Evolutionary conservation across 768 basidiomycete species (phyloP).

Genomic region (Suillus fuscotomentosus): DNA sequence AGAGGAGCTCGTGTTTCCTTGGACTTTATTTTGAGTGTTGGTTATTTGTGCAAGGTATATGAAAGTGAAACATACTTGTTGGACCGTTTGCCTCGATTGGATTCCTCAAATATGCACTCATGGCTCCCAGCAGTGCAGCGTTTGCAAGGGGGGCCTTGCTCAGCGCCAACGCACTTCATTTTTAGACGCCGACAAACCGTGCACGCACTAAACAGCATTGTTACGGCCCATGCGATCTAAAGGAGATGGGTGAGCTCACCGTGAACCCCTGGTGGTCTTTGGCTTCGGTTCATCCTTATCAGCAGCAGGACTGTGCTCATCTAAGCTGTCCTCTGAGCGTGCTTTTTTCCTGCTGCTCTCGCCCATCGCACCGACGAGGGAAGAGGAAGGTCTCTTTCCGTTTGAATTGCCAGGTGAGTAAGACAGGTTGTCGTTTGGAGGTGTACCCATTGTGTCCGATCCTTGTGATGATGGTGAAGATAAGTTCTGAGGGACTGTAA

Average conservation of each 20-base stretch:
- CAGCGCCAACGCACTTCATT: slow-evolving; percentile 92
- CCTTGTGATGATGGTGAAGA: slow-evolving; percentile 81
- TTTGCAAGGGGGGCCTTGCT: slow-evolving; percentile 90
- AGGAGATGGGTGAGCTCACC: slow-evolving; percentile 44
- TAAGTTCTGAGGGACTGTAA: slow-evolving; percentile 55
- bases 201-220: slow-evolving; percentile 61
- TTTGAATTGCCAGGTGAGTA: slow-evolving; percentile 53
- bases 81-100: slow-evolving; percentile 89
- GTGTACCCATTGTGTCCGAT: slow-evolving; percentile 74
- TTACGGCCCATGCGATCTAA: slow-evolving; percentile 9
- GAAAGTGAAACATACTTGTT: slow-evolving; percentile 55
- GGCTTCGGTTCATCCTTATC: slow-evolving; percentile 69
- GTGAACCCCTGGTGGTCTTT: slow-evolving; percentile 85
- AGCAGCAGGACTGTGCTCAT: slow-evolving; percentile 47
- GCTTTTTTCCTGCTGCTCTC: slow-evolving; percentile 55
- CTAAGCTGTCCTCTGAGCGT: slow-evolving; percentile 53
- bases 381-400: slow-evolving; percentile 66
- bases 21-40: slow-evolving; percentile 30
- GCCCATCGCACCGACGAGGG: slow-evolving; percentile 35
- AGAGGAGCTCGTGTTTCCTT: slow-evolving; percentile 84
- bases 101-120: slow-evolving; percentile 96
- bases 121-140: slow-evolving; percentile 76
- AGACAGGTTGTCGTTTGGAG: slow-evolving; percentile 59
- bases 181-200: slow-evolving; percentile 89
- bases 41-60: slow-evolving; percentile 21